Base-by-base conservation (phyloP, 768 basidiomycete genomes). In the Lactarius tabidus region DNA sequence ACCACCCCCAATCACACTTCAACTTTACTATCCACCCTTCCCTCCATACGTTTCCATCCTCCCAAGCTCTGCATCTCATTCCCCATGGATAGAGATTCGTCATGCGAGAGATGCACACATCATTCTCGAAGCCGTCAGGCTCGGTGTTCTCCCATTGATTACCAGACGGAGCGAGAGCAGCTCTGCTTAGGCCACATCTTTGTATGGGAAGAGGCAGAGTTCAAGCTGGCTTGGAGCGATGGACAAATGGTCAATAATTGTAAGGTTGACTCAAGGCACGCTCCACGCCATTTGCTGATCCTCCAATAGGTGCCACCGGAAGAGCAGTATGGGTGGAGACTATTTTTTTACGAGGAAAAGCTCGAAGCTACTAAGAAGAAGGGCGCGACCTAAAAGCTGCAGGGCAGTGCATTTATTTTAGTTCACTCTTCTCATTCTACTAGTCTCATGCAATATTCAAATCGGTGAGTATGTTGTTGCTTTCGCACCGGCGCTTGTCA, bases 161-260 rank as follows among this genome's bases (percentile, higher is more conserved):
- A 87, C 82, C 64, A 83, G 88, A 23, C 83, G 90, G 90, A 92
- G 72, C 79, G 90, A 52, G 89, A 89, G 38, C 84, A 86, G 48
- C 78, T 92, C 6, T 73, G 73, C 43, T 88, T 88, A 58, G 90
- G 90, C 2, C 88, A 91, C 65, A 83, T 92, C 48, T 92, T 90
- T 70, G 90, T 92, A 43, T 92, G 90, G 90, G 90, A 92, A 70
- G 90, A 92, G 73, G 88, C 89, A 4, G 89, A 88, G 68, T 80
- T 82, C 59, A 90, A 64, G 76, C 75, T 14, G 76, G 75, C n/a
- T 76, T 90, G 41, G 78, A 91, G 63, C 81, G 90, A 29, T 91
- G 90, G 90, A 92, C 90, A 20, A 90, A 92, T 72, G 90, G 90
- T 17, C 79, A 89, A 67, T 79, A 90, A 77, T 92, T 90, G 90